Evolutionary conservation across 768 basidiomycete genomes (phyloP).

Genomic region (Amanita molliuscula): DNA sequence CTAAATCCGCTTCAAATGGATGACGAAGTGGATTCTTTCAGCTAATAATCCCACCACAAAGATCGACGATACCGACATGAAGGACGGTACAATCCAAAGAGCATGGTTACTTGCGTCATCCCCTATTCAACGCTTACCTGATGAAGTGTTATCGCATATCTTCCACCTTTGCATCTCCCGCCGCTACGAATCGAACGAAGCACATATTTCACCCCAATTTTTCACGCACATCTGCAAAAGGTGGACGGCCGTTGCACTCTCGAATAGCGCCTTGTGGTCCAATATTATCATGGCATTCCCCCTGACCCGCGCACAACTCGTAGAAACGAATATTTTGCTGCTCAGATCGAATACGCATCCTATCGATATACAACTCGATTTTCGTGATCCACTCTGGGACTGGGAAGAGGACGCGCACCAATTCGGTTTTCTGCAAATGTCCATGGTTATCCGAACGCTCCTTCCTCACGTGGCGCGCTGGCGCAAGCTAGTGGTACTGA

Average conservation of each 20-base stretch:
- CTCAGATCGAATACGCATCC: slow-evolving; percentile 34
- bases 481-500: slow-evolving; percentile 36
- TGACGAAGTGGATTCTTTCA: background rate
- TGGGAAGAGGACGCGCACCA: slow-evolving; percentile 41
- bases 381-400: slow-evolving; percentile 47
- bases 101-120: slow-evolving; percentile 2
- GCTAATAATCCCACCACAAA: background rate
- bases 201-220: slow-evolving; percentile 11
- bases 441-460: slow-evolving; percentile 32
- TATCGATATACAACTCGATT: slow-evolving; percentile 43
- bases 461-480: slow-evolving; percentile 36
- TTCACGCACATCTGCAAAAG: slow-evolving; percentile 39
- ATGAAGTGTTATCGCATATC: slow-evolving; percentile 25
- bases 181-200: slow-evolving; percentile 7
- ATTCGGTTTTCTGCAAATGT: slow-evolving; percentile 34
- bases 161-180: slow-evolving; percentile 16
- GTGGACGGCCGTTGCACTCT: slow-evolving; percentile 40
- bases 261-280: slow-evolving; percentile 39
- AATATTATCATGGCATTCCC: slow-evolving; percentile 38
- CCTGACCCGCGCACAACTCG: slow-evolving; percentile 23
- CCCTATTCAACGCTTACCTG: slow-evolving; percentile 18
- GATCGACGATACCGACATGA: background rate
- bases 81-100: background rate
- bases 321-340: slow-evolving; percentile 27
- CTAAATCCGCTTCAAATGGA: background rate